phyloP scores from a whole-genome alignment of 2,329 filamentous ascomycete species.

The Colletotrichum theobromicola region DNA sequence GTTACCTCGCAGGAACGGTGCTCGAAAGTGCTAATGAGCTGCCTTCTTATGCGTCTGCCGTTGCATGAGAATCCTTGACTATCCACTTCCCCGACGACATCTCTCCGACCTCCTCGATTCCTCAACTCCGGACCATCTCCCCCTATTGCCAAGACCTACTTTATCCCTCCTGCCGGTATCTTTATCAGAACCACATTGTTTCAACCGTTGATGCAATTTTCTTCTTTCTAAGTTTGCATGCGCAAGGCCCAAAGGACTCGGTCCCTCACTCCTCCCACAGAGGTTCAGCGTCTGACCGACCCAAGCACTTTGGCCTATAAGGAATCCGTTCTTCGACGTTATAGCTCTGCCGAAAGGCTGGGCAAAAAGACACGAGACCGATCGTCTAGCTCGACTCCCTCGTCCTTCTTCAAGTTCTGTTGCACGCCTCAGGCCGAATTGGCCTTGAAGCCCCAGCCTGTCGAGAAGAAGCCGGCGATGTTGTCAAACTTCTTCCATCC shows the following conservation, averaged over 20 bases:
- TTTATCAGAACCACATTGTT: not conserved
- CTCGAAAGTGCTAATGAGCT: not conserved
- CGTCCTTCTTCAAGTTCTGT: not conserved
- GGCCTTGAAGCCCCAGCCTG: not conserved
- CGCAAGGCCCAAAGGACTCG: not conserved
- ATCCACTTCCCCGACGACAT: not conserved
- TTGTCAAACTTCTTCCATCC: constrained; percentile 14
- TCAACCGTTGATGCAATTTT: not conserved
- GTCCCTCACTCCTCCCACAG: constrained; percentile 13
- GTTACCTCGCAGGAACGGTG: not conserved
- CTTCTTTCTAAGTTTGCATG: not conserved
- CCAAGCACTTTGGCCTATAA: constrained; percentile 1
- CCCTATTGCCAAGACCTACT: not conserved
- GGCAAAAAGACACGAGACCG: not conserved
- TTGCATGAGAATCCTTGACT: not conserved
- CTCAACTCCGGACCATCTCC: not conserved
- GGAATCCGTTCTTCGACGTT: not conserved
- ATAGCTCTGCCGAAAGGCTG: constrained; percentile 2
- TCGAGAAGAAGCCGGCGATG: not conserved
- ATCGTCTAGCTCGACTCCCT: not conserved
- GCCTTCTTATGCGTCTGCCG: not conserved
- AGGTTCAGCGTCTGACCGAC: constrained; percentile 5
- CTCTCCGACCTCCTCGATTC: not conserved
- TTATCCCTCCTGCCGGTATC: not conserved
- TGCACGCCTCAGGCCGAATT: not conserved